phyloP scores from a whole-genome alignment of 768 basidiomycete species.

The Lactarius quietus region DNA sequence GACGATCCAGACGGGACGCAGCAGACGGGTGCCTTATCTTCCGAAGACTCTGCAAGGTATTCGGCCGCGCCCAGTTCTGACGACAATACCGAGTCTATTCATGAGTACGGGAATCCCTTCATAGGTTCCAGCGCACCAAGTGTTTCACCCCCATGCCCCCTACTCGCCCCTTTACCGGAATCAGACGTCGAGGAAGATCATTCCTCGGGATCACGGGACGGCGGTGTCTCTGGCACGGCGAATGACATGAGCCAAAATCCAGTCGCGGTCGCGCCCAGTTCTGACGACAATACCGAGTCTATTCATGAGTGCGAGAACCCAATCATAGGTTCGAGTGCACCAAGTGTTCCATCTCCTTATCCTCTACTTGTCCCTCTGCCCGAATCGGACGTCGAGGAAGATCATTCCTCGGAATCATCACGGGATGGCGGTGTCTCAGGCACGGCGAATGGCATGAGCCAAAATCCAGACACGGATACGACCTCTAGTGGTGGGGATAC shows the following conservation, averaged over 20 bases:
- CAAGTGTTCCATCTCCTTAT: too few relatives aligned
- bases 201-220: neutral
- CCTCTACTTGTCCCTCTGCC: constrained; percentile 13
- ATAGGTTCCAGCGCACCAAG: neutral
- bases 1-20: neutral
- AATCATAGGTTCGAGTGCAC: neutral
- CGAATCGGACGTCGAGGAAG: constrained; percentile 14
- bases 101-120: neutral
- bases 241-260: neutral
- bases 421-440: neutral
- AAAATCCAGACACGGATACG: neutral
- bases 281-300: neutral
- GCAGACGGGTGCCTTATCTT: neutral
- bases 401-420: neutral
- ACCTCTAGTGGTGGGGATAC: neutral
- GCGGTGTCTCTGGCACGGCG: neutral
- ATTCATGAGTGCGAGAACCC: neutral
- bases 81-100: neutral
- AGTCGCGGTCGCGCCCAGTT: neutral
- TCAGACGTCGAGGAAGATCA: constrained; percentile 14
- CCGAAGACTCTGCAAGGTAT: neutral
- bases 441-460: neutral
- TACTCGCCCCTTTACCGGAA: constrained; percentile 9
- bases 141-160: neutral
- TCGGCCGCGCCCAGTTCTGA: neutral